Evolutionary conservation across 441 rosid genomes (phyloP).

Genomic region (Syzygium malaccense): DNA sequence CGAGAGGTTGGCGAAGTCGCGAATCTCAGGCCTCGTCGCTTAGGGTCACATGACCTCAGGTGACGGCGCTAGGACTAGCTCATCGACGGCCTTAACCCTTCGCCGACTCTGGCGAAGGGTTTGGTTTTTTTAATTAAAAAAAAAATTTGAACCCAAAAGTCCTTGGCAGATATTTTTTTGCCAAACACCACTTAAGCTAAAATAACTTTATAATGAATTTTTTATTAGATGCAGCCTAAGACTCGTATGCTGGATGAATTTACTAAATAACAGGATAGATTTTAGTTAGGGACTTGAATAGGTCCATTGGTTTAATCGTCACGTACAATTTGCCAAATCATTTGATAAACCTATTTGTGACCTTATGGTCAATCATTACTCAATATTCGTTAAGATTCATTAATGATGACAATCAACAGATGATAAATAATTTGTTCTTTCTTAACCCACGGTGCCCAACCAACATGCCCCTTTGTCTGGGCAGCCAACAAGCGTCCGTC

Average conservation of each 20-base stretch:
- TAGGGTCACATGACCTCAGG: no score
- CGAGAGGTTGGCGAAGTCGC: no score
- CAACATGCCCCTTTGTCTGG: constrained; percentile 16
- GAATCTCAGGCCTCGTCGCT: no score
- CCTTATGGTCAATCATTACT: background rate
- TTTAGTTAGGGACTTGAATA: background rate
- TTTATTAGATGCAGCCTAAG: background rate
- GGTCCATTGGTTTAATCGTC: background rate
- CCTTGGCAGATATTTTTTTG: no score
- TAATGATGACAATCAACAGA: background rate
- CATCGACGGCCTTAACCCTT: no score
- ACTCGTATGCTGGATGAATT: background rate
- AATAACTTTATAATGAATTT: no score
- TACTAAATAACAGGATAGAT: background rate
- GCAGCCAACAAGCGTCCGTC: background rate
- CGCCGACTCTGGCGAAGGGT: no score
- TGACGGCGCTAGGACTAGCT: no score
- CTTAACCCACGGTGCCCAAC: background rate
- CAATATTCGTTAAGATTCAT: background rate
- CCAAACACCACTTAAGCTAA: no score
- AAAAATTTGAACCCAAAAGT: no score
- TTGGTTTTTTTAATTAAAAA: no score
- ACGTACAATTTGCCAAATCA: background rate
- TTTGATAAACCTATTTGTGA: background rate
- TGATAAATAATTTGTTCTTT: constrained; percentile 12